phyloP scores from a whole-genome alignment of 106 monocot genomes.

The Alisma plantagoaquatica region DNA sequence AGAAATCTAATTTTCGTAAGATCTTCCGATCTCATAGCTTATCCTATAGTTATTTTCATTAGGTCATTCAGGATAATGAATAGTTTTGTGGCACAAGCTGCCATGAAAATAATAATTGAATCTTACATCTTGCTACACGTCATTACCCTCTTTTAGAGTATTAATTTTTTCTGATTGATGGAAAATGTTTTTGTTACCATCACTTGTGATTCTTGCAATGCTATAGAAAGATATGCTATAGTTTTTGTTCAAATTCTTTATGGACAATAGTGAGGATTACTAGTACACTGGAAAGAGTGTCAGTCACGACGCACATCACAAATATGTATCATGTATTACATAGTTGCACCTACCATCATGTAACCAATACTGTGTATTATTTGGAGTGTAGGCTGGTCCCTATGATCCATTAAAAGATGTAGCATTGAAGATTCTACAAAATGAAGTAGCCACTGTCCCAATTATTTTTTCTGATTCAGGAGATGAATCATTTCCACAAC shows the following conservation, averaged over 20 bases:
- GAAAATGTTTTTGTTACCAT: not conserved
- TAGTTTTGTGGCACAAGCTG: not conserved
- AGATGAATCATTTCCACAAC: conserved; percentile 77
- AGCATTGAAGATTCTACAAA: conserved; percentile 76
- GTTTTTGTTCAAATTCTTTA: too few relatives aligned
- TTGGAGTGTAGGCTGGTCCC: conserved; percentile 57
- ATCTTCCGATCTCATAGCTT: too few relatives aligned
- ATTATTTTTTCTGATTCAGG: conserved; percentile 64
- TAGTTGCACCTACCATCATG: not conserved
- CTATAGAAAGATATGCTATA: too few relatives aligned
- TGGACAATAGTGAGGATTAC: too few relatives aligned
- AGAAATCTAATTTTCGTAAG: conserved; percentile 52
- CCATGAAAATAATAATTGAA: not conserved
- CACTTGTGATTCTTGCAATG: too few relatives aligned
- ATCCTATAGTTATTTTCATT: conserved; percentile 1
- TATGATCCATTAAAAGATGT: conserved; percentile 85
- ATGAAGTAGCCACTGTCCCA: conserved; percentile 78
- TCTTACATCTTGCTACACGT: not conserved
- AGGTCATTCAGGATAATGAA: not conserved
- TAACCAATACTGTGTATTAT: not conserved
- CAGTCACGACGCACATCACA: too few relatives aligned
- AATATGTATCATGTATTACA: not conserved
- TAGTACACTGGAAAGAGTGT: too few relatives aligned
- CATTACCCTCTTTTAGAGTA: not conserved
- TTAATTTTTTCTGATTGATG: not conserved